Evolutionary conservation across 1,284 basidiomycete species (phyloP), one percentile per base, ranked within the genome.

Genomic region (Ceratobasidium papillatum): DNA sequence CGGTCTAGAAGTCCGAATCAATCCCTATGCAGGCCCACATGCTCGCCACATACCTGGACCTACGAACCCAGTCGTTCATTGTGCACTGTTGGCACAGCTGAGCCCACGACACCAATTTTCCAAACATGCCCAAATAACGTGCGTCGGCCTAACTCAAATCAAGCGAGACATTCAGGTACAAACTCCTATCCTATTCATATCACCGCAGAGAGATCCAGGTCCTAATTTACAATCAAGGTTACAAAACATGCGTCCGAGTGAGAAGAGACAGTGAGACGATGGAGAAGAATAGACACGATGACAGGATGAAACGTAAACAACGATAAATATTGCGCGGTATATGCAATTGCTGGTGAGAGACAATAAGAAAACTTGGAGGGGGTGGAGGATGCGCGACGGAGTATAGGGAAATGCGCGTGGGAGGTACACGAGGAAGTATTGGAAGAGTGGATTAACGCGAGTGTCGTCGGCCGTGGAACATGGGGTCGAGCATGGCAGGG

Each of bases 311-410:
- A 58, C 30, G 66, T 71, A 71, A 71, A 71, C 52, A 71, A 12
- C 54, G 54, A 71, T 71, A 71, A 71, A 71, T 71, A 71, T 58
- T 71, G 66, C 56, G 66, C 66, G 66, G 66, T 49, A 65, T 49
- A 58, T 58, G 38, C 36, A 41, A 45, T 17, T 12, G 27, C 3
- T 12, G 38, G 19, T 9, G 54, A 3, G 14, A 49, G 66, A 71
- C 66, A 71, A 71, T 71, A 71, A 45, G 66, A 66, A 51, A 52
- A 36, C 8, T n/a, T 12, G 9, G 14, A 43, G 11, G 65, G 51
- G 30, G 65, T 2, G n/a, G 17, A 27, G 30, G 51, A 32, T 58
- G 27, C 12, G 58, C 14, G 34, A 45, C 59, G 66, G 54, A 49
- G 41, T n/a, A 58, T 32, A 52, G 66, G 66, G 41, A 45, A 25